Percentiles rank a stretch among this genome's conserved stretches.
phyloP scores from a whole-genome alignment of 495 filamentous ascomycete genomes.

The Tuber aestivum region DNA sequence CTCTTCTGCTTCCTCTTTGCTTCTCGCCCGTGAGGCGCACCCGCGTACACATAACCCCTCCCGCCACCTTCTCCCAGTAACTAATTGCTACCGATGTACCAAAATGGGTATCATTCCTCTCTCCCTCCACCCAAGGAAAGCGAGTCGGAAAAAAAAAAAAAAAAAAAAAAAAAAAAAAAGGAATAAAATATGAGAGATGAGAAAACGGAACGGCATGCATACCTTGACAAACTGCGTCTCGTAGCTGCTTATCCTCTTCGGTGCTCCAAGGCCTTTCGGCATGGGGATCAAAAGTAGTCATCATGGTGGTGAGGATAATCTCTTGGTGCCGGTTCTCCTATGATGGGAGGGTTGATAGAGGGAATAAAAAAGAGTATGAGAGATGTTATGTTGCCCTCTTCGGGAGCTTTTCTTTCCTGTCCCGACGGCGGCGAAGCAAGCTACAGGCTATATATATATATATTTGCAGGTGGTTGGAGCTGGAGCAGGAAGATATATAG shows the following conservation, averaged over 20 bases:
- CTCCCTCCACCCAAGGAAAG: background rate
- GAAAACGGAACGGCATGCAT: slow-evolving; percentile 1
- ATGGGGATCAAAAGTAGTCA: slow-evolving; percentile 34
- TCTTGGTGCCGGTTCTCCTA: background rate
- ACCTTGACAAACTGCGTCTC: slow-evolving; percentile 35
- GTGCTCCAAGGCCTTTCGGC: slow-evolving; percentile 30
- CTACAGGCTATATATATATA: slow-evolving; percentile 16
- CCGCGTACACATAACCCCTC: background rate
- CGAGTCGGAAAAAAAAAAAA: background rate
- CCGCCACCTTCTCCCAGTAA: background rate
- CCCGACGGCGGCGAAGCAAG: background rate
- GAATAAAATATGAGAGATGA: background rate
- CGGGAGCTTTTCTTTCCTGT: background rate
- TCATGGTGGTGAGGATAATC: slow-evolving; percentile 15
- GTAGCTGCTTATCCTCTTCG: slow-evolving; percentile 33
- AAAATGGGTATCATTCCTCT: background rate
- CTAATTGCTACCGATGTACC: background rate
- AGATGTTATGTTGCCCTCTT: background rate
- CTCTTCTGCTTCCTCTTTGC: background rate
- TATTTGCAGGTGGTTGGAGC: background rate
- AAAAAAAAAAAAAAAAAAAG: too few relatives aligned
- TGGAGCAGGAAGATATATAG: background rate
- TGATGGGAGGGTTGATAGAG: background rate
- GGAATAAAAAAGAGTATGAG: background rate
- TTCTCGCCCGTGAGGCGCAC: background rate